phyloP scores from a whole-genome alignment of 768 basidiomycete species.

The Lactarius indigo region DNA sequence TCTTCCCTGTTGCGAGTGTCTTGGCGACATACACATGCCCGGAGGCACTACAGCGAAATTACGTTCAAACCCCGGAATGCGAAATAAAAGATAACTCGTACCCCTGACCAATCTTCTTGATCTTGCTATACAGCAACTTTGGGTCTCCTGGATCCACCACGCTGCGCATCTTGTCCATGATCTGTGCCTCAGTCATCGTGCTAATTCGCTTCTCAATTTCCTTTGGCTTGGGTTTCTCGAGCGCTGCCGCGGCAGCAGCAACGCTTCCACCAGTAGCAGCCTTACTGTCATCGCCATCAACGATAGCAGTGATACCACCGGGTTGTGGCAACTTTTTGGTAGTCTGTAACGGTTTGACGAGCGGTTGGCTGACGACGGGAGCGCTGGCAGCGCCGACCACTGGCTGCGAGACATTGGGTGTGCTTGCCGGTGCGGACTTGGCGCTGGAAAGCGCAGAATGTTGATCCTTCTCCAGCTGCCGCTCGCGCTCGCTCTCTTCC shows the following conservation, averaged over 20 bases:
- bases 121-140: slow-evolving; percentile 87
- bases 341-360: slow-evolving; percentile 69
- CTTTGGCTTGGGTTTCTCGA: slow-evolving; percentile 58
- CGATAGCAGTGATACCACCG: slow-evolving; percentile 49
- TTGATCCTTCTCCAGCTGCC: slow-evolving; percentile 26
- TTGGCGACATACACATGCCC: slow-evolving; percentile 98
- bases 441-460: slow-evolving; percentile 40
- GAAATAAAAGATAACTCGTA: slow-evolving; percentile 41
- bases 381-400: slow-evolving; percentile 47
- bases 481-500: slow-evolving; percentile 34
- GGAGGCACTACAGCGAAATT: slow-evolving; percentile 63
- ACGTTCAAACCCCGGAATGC: not conserved
- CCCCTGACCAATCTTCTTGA: slow-evolving; percentile 99
- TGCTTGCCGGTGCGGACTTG: slow-evolving; percentile 42
- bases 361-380: slow-evolving; percentile 46
- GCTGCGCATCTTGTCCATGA: slow-evolving; percentile 93
- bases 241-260: slow-evolving; percentile 67
- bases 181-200: slow-evolving; percentile 95
- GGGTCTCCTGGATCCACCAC: slow-evolving; percentile 89
- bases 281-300: slow-evolving; percentile 46
- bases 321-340: slow-evolving; percentile 53
- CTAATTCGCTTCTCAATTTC: slow-evolving; percentile 82
- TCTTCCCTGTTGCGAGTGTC: slow-evolving; percentile 74
- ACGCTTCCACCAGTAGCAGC: slow-evolving; percentile 39
- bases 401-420: slow-evolving; percentile 43